These are phyloP conservation scores for Leccinum rimulosum DNA, from an alignment of 768 basidiomycete species.

Conservation along the genomic window DNA sequence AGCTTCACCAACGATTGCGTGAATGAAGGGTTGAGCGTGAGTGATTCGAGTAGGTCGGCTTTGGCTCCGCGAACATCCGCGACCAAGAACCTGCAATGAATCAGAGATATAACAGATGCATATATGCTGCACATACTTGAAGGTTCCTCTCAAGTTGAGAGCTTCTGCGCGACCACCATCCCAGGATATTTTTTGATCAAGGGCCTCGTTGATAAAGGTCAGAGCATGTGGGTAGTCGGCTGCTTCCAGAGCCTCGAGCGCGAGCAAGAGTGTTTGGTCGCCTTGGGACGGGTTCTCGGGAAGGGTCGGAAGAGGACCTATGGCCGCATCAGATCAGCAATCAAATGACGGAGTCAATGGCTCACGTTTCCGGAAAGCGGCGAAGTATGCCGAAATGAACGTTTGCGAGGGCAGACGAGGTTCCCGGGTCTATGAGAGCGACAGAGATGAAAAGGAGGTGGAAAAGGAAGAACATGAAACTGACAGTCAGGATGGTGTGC, in stretches of 20 bases:
- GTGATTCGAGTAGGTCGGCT: constrained; percentile 74
- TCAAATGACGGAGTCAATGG: not conserved
- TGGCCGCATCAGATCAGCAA: not conserved
- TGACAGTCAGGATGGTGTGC: constrained; percentile 64
- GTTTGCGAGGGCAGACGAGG: constrained; percentile 84
- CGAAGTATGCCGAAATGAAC: constrained; percentile 94
- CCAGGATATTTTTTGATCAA: constrained; percentile 83
- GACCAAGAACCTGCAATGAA: constrained; percentile 72
- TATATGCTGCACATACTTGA: constrained; percentile 62
- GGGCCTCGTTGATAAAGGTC: constrained; percentile 76
- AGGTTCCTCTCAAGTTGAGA: constrained; percentile 90
- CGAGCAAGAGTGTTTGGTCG: constrained; percentile 78
- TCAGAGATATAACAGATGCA: not conserved
- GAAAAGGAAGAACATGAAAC: constrained; percentile 15
- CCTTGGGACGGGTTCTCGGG: constrained; percentile 76
- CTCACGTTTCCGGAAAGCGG: constrained; percentile 90
- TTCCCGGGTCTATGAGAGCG: constrained; percentile 51
- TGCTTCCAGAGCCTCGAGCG: constrained; percentile 80
- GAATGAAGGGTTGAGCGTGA: constrained; percentile 61
- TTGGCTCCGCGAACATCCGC: constrained; percentile 82
- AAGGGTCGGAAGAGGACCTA: constrained; percentile 66
- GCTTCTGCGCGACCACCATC: constrained; percentile 79
- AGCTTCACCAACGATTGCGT: constrained; percentile 96
- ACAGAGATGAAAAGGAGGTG: not conserved
- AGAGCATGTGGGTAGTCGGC: constrained; percentile 82